Percentiles rank a stretch among this genome's conserved stretches.
These are phyloP conservation scores for Suillus subluteus DNA, from an alignment of 768 basidiomycete genomes.

Conservation along the genomic window DNA sequence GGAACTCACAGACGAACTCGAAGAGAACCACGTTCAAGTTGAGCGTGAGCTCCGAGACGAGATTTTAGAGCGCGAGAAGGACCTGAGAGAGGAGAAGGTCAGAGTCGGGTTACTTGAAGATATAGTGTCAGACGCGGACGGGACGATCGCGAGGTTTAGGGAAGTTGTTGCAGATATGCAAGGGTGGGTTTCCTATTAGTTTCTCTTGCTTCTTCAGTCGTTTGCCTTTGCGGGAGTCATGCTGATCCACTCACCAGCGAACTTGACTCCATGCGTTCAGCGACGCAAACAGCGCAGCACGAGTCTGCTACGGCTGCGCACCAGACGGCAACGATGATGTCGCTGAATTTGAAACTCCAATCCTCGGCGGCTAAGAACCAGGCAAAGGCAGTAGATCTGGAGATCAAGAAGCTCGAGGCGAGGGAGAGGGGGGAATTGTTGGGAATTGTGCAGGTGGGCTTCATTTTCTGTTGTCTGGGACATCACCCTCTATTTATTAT, in stretches of 20 bases:
- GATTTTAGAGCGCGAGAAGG: conserved; percentile 37
- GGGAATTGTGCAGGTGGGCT: conserved; percentile 74
- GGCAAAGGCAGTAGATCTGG: conserved; percentile 86
- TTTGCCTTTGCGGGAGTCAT: neutral
- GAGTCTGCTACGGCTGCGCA: conserved; percentile 84
- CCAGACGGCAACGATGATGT: conserved; percentile 92
- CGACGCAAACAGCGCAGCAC: conserved; percentile 82
- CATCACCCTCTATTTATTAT: neutral
- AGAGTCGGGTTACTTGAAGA: conserved; percentile 58
- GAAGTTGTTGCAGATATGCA: conserved; percentile 88
- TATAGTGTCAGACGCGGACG: conserved; percentile 80
- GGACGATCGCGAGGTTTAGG: conserved; percentile 89
- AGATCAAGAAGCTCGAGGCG: conserved; percentile 84
- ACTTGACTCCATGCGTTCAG: conserved; percentile 78
- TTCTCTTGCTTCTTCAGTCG: conserved; percentile 17
- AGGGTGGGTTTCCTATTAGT: conserved; percentile 46
- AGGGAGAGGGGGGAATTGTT: conserved; percentile 81
- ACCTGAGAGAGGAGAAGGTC: conserved; percentile 7
- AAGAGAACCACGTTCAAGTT: conserved; percentile 93
- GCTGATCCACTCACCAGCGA: conserved; percentile 55
- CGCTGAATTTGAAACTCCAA: conserved; percentile 92
- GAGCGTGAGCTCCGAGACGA: conserved; percentile 92
- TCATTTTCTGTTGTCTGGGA: conserved; percentile 7
- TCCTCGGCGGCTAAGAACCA: conserved; percentile 91
- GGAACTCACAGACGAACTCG: conserved; percentile 95